Percentiles rank a stretch among this genome's conserved stretches.
phyloP scores from a whole-genome alignment of 306 rosid species.

The Lithocarpus polystachyus region DNA sequence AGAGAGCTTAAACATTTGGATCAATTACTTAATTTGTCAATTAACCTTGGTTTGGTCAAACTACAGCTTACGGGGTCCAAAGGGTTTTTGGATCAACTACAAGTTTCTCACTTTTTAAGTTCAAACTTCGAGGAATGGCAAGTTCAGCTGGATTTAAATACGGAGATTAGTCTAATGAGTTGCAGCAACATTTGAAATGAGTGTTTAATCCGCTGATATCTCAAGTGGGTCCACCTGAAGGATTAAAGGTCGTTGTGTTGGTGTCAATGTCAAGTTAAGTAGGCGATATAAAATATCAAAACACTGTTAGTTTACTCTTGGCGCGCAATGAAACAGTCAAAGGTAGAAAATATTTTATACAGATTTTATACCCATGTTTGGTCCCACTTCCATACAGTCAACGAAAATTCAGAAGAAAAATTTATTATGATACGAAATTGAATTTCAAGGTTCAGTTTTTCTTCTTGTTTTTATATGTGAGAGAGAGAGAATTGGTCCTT shows the following conservation, averaged over 20 bases:
- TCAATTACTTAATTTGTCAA: background rate
- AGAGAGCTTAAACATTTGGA: no score
- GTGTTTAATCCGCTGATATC: no score
- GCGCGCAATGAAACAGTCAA: background rate
- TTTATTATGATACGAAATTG: background rate
- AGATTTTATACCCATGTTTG: background rate
- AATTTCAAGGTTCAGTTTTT: conserved; percentile 3
- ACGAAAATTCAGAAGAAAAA: background rate
- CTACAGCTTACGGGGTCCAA: background rate
- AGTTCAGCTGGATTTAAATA: background rate
- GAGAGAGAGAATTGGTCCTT: conserved; percentile 1
- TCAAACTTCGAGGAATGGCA: background rate
- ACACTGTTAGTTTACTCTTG: background rate
- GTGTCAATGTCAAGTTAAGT: background rate
- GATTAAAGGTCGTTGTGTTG: conserved; percentile 16
- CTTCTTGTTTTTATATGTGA: conserved; percentile 10
- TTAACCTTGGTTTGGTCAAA: background rate
- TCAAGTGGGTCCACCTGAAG: background rate
- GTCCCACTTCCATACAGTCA: conserved; percentile 8
- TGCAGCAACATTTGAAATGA: background rate
- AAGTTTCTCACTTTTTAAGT: background rate
- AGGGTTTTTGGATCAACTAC: background rate
- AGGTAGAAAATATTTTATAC: background rate
- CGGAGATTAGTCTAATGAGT: background rate
- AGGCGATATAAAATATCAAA: background rate